Base-by-base conservation (phyloP, 2,329 filamentous ascomycete genomes). In the Aspergillus carbonarius region DNA sequence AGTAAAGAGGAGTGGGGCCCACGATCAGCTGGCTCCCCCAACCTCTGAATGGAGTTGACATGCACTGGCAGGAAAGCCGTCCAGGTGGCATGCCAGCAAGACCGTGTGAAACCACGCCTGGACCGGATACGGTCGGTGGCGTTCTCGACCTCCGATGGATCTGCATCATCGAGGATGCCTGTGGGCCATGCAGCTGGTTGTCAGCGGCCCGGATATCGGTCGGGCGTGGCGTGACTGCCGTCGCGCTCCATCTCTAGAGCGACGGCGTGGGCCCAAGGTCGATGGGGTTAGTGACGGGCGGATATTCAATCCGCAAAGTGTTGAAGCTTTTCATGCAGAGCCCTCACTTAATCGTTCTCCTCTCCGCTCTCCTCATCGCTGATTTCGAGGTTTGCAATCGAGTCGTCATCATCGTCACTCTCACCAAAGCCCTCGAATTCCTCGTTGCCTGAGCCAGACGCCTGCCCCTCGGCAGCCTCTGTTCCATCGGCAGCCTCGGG, bases 351-450 rank as follows among this genome's bases (percentile, higher is more conserved):
- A 27, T 78, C 72, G 23, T 81, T 77, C 61, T 81, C 76, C 51
- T 77, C 76, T 48, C 76, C 75, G 47, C 72, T 74, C 60, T 74
- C 72, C 57, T 74, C 75, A 54, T 76, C 75, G 55, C 73, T 76
- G 27, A 79, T 75, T 58, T 77, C 76, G 20, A 76, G 73, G 51
- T 76, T 78, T 25, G 74, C 77, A 52, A 77, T 73, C 2, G 72
- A 78, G 48, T 74, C 76, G 18, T 78, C 74, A 53, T 78, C 76
- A 54, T 77, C 79, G 20, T 73, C 73, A 44, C 75, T 73, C 37
- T 76, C 74, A 8, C 74, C 72, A 18, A 72, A 68, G 18, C 74
- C 73, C 51, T 75, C 75, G 39, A 73, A 75, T 39, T 72, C 69
- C 8, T 69, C 65, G 32, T 50, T 50, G 17, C 67, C 68, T 25